Evolutionary conservation across 108 stramenopile species (phyloP), one percentile per base, ranked within the genome.

Genomic region (Cyclotella cryptica): DNA sequence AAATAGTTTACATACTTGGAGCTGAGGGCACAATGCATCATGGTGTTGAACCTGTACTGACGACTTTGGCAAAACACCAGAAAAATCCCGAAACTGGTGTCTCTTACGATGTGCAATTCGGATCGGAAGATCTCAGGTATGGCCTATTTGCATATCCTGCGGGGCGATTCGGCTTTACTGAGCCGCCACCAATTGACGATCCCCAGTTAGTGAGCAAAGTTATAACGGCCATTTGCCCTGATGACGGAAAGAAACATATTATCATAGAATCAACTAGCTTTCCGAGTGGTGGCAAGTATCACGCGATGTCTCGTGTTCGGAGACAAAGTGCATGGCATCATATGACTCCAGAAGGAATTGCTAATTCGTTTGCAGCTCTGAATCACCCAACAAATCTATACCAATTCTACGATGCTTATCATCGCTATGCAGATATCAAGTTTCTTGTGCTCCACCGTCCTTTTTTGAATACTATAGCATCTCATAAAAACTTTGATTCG

Each of bases 381-480:
- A 30, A 74, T 24, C 72, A 74, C 26, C 72, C 72, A 9, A 74
- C 63, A 8, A 74, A 74, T 43, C 63, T 74, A 8, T 65, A 65
- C 52, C n/a, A 40, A 14, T 74, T 74, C 41, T 65, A 65, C 40
- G 24, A 63, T 40, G 47, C 72, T 10, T 74, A 52, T 28, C 21
- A 49, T 10, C 62, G 30, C 8, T 64, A 53, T 41, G 63, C 29
- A 14, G 72, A 64, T 43, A 49, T 74, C 18, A 35, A 63, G 17
- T 74, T 74, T 54, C 22, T 74, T 2, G 72, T 65, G 1, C 46
- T 74, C 24, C 62, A 74, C 53, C 62, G 72, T 53, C 51, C 51
- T 41, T 74, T 64, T 64, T 55, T 74, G 55, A 62, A 74, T 24
- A 65, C 52, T 10, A 65, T 74, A 19, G 72, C 72, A 13, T 53